A percentile compares a stretch with the other conserved stretches of the same genome.
Conservation (phyloP, 2,329 filamentous ascomycete species). For the Hypoxylon rubiginosum region DNA sequence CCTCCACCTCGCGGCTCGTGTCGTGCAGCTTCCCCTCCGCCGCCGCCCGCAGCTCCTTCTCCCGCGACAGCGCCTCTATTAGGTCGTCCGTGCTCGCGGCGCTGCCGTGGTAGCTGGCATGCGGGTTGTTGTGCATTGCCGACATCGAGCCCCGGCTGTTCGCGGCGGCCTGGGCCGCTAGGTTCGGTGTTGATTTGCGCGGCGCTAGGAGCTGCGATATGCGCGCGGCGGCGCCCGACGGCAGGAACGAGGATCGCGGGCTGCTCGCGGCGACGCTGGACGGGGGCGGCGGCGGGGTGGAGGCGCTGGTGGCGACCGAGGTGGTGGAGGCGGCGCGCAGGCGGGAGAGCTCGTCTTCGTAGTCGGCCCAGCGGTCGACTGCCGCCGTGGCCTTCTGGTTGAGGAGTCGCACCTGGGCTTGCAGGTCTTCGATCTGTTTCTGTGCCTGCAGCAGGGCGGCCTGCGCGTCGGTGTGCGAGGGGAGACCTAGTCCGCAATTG, state of each 20-base stretch:
- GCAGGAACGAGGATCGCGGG: constrained; percentile 50
- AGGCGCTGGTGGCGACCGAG: constrained; percentile 45
- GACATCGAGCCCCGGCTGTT: constrained; percentile 33
- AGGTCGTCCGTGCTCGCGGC: constrained; percentile 62
- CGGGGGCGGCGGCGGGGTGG: constrained; percentile 27
- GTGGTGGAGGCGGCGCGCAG: constrained; percentile 62
- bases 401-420: constrained; percentile 77
- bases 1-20: constrained; percentile 81
- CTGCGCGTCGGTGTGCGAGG: constrained; percentile 54
- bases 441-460: constrained; percentile 66
- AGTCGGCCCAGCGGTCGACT: constrained; percentile 78
- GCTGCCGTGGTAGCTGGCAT: too few species aligned
- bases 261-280: constrained; percentile 42
- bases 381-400: constrained; percentile 77
- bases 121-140: too few species aligned
- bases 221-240: constrained; percentile 51
- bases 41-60: constrained; percentile 74
- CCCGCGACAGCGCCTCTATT: constrained; percentile 73
- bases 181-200: constrained; percentile 49
- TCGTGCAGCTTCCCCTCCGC: constrained; percentile 77
- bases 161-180: constrained; percentile 49
- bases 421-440: constrained; percentile 75
- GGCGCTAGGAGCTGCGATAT: constrained; percentile 51
- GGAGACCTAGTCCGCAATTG: constrained; percentile 62
- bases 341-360: constrained; percentile 80